Evolutionary conservation across 352 stramenopile genomes (phyloP), one percentile per base, ranked within the genome.

Genomic region (Globisporangium polare): DNA sequence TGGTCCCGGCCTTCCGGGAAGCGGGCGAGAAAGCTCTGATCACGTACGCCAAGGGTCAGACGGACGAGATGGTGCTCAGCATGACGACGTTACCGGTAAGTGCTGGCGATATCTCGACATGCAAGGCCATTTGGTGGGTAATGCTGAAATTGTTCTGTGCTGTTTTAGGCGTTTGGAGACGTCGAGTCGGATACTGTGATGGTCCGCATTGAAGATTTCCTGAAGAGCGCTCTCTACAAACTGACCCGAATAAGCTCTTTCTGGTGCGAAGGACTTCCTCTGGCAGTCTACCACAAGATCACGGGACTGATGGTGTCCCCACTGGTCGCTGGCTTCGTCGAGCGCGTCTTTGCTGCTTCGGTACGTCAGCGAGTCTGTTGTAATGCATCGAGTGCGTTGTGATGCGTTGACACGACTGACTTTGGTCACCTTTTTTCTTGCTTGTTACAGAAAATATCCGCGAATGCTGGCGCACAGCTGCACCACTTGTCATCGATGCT

Each of bases 1-100:
- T 95, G 78, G 76, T 93, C 2, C 82, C 83, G 18, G 71, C 69
- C 0, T 83, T 90, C 33, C 77, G 82, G 47, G 80, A 90, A 35
- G 68, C 73, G 13, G 83, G 77, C 27, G 86, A 93, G 55, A 64
- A 59, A 18, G 75, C 69, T 15, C 71, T 95, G 43, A 78, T 66
- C 49, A 60, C 70, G 24, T 92, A 80, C 51, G 68, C 68, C 0
- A 65, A 69, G 41, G 56, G 45, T 1, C 67, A 86, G 46, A 74
- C 69, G 0, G 72, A 88, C 31, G 77, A 92, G 22, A 49, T 91
- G 43, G 31, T 73, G 15, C 60, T 60, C 18, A 73, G 68, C 1
- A 60, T 83, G 17, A 66, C 73, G 26, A 29, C 63, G 20, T 62
- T 90, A 10, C 73, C 75, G 69, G 82, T 92, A 76, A 27, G 69